phyloP scores from a whole-genome alignment of 495 filamentous ascomycete species.

The Articulospora tetracladia region DNA sequence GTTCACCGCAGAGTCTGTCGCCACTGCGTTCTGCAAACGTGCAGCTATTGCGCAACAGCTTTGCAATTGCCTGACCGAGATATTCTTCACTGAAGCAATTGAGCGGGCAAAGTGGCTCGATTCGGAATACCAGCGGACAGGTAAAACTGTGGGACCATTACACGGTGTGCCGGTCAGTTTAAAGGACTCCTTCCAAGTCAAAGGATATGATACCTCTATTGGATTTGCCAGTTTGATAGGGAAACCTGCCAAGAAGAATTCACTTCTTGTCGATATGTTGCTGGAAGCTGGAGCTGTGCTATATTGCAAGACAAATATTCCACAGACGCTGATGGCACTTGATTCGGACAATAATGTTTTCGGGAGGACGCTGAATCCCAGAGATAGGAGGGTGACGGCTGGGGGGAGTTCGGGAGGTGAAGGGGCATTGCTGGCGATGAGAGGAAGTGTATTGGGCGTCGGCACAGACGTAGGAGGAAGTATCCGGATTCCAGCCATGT shows the following conservation, averaged over 20 bases:
- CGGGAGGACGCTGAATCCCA: conserved; percentile 61
- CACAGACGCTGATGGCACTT: conserved; percentile 50
- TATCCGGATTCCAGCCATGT: conserved; percentile 57
- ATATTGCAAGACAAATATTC: conserved; percentile 62
- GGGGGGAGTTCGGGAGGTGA: conserved; percentile 63
- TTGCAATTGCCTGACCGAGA: conserved; percentile 63
- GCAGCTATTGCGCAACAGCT: conserved; percentile 60
- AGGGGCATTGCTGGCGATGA: conserved; percentile 43
- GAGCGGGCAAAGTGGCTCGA: conserved; percentile 56
- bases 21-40: conserved; percentile 40
- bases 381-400: conserved; percentile 51
- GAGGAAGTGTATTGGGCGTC: conserved; percentile 39
- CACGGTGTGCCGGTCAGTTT: conserved; percentile 65
- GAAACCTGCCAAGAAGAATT: conserved; percentile 43
- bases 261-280: conserved; percentile 45
- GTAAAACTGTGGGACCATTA: conserved; percentile 52
- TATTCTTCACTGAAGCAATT: conserved; percentile 59
- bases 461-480: conserved; percentile 73
- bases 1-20: conserved; percentile 39
- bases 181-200: conserved; percentile 64
- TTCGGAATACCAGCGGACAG: conserved; percentile 36
- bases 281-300: conserved; percentile 47
- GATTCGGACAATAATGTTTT: conserved; percentile 63
- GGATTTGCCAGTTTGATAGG: conserved; percentile 53
- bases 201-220: conserved; percentile 53